Percentiles rank a stretch among this genome's conserved stretches.
These are phyloP conservation scores for Umbilicus rupestris DNA, from an alignment of 164 flowering plant genomes.

Conservation along the genomic window DNA sequence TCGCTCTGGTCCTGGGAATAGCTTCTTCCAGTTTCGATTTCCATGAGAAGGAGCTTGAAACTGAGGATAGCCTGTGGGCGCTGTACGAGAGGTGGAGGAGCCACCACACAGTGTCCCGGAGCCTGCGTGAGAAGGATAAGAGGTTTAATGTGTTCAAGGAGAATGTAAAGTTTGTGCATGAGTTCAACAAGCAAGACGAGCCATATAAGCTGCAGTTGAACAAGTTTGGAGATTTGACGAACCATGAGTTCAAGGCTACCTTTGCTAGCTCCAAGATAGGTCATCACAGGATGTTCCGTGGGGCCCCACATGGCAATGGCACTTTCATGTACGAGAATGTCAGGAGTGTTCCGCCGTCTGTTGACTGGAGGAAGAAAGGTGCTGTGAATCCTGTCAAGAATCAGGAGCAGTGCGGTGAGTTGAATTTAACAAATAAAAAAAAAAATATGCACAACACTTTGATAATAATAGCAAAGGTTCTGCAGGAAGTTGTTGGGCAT, in stretches of 20 bases:
- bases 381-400: conserved; percentile 59
- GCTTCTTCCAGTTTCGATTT: conserved; percentile 29
- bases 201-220: conserved; percentile 54
- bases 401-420: conserved; percentile 72
- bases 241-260: conserved; percentile 39
- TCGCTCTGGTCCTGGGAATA: conserved; percentile 21
- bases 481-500: conserved; percentile 92
- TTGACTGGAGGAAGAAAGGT: conserved; percentile 76
- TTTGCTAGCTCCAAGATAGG: conserved; percentile 44
- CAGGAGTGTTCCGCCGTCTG: conserved; percentile 24
- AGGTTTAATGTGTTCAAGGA: conserved; percentile 61
- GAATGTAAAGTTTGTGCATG: conserved; percentile 38
- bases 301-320: conserved; percentile 18
- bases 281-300: conserved; percentile 50
- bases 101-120: conserved; percentile 41
- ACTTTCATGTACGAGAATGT: conserved; percentile 49
- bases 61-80: conserved; percentile 45
- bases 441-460: too few species aligned
- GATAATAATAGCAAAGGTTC: too few species aligned
- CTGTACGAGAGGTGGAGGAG: conserved; percentile 63
- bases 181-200: conserved; percentile 36
- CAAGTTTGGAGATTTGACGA: conserved; percentile 64
- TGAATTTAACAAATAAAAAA: not conserved
- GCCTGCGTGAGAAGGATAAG: conserved; percentile 40
- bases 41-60: conserved; percentile 40